Evolutionary conservation across 805 yeast genomes (phyloP), one percentile per base, ranked within the genome.

Genomic region (Candida corydali): DNA sequence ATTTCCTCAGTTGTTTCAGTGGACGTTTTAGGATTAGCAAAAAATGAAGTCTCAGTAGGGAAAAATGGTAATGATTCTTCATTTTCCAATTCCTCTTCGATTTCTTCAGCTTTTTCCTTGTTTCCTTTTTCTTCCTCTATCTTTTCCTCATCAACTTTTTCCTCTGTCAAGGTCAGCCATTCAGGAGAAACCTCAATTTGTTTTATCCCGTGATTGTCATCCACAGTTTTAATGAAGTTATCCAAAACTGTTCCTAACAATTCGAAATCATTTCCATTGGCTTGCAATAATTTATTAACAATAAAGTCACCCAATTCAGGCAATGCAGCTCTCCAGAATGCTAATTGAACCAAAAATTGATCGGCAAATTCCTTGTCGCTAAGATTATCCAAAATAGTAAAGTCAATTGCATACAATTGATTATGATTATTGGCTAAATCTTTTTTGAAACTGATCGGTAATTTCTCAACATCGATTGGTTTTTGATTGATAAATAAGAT

Each of bases 241-340:
- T 81, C 78, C 53, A 82, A 68, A 32, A 80, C 86, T 23, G 82
- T 78, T 23, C 84, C 85, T 45, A 87, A 71, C 41, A 82, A 65
- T 63, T 88, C 96, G 42, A 86, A 84, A 44, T 81, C 87, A 35
- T 82, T 74, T 34, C 95, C 93, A 43, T 83, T 82, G 11, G 93
- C 80, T 55, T 82, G 86, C 61, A 82, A 77, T 49, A 87, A 76
- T 56, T 82, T 81, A 59, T 86, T 79, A 41, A 85, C 87, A 45
- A 83, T 70, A 24, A 80, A 79, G 33, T 80, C 81, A 23, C 73
- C 73, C 30, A 78, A 68, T 26, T 71, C 72, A 11, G 87, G 85
- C 44, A 72, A 76, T 6, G 84, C 75, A 29, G 73, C 65, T 41
- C 73, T 73, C 95, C 95, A 87, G 69, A 86, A 82, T 0, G 81